A percentile compares a stretch with the other conserved stretches of the same genome.
Evolutionary conservation across 2,329 filamentous ascomycete genomes (phyloP).

Genomic region (Pseudogymnoascus sp.): DNA sequence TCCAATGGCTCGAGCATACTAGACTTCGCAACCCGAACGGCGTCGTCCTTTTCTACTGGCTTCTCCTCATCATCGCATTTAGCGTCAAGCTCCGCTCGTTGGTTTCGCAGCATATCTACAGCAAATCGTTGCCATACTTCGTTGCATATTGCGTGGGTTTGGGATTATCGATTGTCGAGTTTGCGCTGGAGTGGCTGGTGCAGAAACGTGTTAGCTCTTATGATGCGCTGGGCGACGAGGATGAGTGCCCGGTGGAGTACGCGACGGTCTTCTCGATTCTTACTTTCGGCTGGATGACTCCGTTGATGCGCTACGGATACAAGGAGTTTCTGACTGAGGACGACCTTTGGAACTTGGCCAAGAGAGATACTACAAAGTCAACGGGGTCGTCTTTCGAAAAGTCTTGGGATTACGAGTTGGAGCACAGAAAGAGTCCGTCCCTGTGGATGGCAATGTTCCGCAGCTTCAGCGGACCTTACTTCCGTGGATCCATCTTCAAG

Average conservation of each 20-base stretch:
- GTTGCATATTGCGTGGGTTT: conserved; percentile 51
- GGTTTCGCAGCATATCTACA: conserved; percentile 51
- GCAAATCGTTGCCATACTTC: conserved; percentile 52
- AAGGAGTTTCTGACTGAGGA: conserved; percentile 86
- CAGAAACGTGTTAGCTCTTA: conserved; percentile 63
- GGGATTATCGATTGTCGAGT: conserved; percentile 51
- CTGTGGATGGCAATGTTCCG: conserved; percentile 80
- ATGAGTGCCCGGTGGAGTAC: conserved; percentile 70
- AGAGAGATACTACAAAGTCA: conserved; percentile 66
- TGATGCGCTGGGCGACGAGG: conserved; percentile 57
- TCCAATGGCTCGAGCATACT: conserved; percentile 65
- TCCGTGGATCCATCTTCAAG: conserved; percentile 78
- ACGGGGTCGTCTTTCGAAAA: conserved; percentile 64
- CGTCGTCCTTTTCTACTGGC: conserved; percentile 66
- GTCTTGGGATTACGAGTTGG: conserved; percentile 69
- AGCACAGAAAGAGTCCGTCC: conserved; percentile 59
- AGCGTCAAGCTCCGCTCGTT: conserved; percentile 61
- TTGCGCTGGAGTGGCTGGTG: conserved; percentile 60
- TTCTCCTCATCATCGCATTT: conserved; percentile 57
- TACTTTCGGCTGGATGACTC: conserved; percentile 98
- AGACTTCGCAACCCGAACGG: conserved; percentile 61
- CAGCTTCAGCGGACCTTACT: conserved; percentile 79
- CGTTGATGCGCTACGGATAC: conserved; percentile 93
- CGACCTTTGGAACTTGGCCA: conserved; percentile 87
- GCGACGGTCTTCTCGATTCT: conserved; percentile 88